phyloP scores from a whole-genome alignment of 164 flowering plant species.

The Aristolochia fimbriata region DNA sequence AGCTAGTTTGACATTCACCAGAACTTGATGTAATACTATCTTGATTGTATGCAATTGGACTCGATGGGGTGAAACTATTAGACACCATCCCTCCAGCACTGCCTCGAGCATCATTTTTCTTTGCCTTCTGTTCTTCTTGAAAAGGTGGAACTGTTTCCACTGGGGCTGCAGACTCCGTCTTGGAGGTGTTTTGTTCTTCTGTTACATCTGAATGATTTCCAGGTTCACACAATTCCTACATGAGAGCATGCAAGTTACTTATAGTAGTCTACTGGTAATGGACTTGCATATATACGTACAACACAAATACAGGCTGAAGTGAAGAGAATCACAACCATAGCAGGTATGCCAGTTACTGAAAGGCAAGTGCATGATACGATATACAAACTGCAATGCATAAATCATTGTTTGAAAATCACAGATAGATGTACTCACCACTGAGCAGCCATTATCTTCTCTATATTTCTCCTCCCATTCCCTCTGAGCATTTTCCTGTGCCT shows the following conservation, averaged over 20 bases:
- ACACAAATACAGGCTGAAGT: no score
- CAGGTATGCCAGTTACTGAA: no score
- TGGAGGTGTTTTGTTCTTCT: constrained; percentile 55
- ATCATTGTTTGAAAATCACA: neutral
- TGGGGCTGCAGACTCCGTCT: constrained; percentile 16
- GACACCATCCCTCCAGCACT: constrained; percentile 11
- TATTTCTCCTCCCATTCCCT: constrained; percentile 86
- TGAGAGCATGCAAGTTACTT: no score
- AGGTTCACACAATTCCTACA: constrained; percentile 68
- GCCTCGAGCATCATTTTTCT: constrained; percentile 7
- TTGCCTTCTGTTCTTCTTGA: constrained; percentile 14
- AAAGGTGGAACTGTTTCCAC: constrained; percentile 5
- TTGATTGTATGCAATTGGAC: neutral
- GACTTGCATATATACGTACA: no score
- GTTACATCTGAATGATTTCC: constrained; percentile 73
- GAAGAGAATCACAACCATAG: no score
- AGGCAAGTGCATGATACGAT: neutral
- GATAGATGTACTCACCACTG: constrained; percentile 38
- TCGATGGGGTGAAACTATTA: constrained; percentile 9
- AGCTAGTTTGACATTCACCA: constrained; percentile 12
- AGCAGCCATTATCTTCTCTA: constrained; percentile 42
- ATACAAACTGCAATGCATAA: neutral
- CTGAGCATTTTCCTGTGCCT: constrained; percentile 83
- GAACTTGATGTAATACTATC: constrained; percentile 7
- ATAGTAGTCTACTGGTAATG: no score